Conservation (phyloP, 2,329 filamentous ascomycete species). For the Epichloe bromicola region DNA sequence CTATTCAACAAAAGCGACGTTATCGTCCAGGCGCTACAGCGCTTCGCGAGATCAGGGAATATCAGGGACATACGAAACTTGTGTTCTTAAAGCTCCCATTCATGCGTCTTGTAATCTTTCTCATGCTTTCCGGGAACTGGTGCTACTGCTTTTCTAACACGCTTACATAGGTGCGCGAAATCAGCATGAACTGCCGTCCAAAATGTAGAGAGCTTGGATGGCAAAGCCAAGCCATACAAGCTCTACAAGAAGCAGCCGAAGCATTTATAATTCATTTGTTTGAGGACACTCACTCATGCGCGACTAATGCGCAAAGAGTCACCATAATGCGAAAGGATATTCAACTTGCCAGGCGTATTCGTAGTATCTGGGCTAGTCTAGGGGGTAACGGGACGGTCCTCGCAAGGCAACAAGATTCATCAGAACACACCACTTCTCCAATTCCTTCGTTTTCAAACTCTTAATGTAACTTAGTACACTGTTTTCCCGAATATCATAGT, state of each 20-base stretch:
- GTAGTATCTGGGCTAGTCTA: constrained; percentile 53
- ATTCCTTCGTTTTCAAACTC: no score
- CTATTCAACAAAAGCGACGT: constrained; percentile 46
- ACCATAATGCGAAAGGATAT: constrained; percentile 99
- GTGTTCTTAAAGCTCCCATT: constrained; percentile 72
- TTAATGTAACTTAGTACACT: background rate
- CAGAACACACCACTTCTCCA: no score
- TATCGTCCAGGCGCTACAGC: constrained; percentile 75
- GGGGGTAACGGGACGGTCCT: constrained; percentile 25
- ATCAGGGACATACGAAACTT: constrained; percentile 82
- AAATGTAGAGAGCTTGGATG: constrained; percentile 65
- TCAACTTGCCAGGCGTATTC: constrained; percentile 72
- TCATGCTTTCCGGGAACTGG: background rate
- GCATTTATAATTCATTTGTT: constrained; percentile 95
- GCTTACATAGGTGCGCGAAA: constrained; percentile 41
- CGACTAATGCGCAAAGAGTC: constrained; percentile 90
- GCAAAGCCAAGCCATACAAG: constrained; percentile 91
- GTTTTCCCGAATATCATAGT: no score
- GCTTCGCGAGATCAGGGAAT: constrained; percentile 79
- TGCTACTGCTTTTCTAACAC: no score
- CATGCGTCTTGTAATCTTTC: constrained; percentile 49
- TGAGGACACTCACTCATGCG: constrained; percentile 72
- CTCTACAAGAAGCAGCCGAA: constrained; percentile 90
- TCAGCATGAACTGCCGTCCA: constrained; percentile 52
- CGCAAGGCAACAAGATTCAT: constrained; percentile 22